Percentiles rank a stretch among this genome's conserved stretches.
Conservation (phyloP, 805 yeast species). For the Saturnispora quitensis region DNA sequence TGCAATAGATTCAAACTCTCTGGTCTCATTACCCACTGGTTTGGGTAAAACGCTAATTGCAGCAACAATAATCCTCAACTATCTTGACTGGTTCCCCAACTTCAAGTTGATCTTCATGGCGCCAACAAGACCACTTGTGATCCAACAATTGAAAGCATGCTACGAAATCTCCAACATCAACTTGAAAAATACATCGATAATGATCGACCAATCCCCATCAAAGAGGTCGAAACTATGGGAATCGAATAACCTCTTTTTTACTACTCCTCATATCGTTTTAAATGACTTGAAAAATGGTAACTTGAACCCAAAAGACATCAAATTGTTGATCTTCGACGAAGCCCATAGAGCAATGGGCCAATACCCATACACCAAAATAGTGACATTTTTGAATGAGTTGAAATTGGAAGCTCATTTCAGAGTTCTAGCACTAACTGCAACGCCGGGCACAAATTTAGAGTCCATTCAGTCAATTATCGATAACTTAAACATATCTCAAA, state of each 20-base stretch:
- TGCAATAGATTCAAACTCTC: slow-evolving; percentile 61
- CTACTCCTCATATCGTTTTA: slow-evolving; percentile 95
- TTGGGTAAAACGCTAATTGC: slow-evolving; percentile 96
- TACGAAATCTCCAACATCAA: slow-evolving; percentile 81
- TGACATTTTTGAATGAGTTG: slow-evolving; percentile 51
- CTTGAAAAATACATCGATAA: slow-evolving; percentile 63
- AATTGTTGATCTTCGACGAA: slow-evolving; percentile 81
- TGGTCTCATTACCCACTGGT: slow-evolving; percentile 96
- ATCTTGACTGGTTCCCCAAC: slow-evolving; percentile 69
- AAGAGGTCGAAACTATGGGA: slow-evolving; percentile 76
- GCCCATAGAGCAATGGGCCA: slow-evolving; percentile 92
- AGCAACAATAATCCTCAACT: slow-evolving; percentile 86
- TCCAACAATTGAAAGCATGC: slow-evolving; percentile 94
- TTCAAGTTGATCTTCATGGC: slow-evolving; percentile 90
- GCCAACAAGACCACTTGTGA: slow-evolving; percentile 92
- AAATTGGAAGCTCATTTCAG: slow-evolving; percentile 39
- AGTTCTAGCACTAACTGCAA: slow-evolving; percentile 84
- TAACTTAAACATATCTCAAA: slow-evolving; percentile 61
- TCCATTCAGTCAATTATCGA: slow-evolving; percentile 80
- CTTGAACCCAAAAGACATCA: slow-evolving; percentile 65
- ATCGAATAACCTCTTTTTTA: slow-evolving; percentile 69
- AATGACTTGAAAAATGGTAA: slow-evolving; percentile 74
- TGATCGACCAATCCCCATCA: slow-evolving; percentile 42
- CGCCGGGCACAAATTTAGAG: slow-evolving; percentile 84
- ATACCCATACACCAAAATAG: slow-evolving; percentile 83